These are phyloP conservation scores for Coffea canephora DNA, from an alignment of 257 asterid species.

Conservation along the genomic window DNA sequence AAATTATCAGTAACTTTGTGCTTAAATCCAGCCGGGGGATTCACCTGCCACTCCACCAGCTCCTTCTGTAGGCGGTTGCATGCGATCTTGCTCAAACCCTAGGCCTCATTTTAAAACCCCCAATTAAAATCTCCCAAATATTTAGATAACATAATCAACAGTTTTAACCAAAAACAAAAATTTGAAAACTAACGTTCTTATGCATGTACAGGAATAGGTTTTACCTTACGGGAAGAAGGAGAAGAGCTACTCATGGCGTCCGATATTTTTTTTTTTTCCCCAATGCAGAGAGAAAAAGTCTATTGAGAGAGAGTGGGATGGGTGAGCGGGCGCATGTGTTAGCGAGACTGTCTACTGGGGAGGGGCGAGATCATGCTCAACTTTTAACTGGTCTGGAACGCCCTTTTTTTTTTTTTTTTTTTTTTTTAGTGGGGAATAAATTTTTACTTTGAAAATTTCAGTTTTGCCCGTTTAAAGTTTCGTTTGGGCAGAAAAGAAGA, in stretches of 20 bases:
- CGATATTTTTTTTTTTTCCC: neutral
- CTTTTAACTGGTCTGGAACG: neutral
- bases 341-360: neutral
- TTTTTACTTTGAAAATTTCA: no score
- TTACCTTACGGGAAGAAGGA: conserved; percentile 41
- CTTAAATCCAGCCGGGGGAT: conserved; percentile 89
- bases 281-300: conserved; percentile 3
- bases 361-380: neutral
- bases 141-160: neutral
- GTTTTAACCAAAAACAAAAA: neutral
- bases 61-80: conserved; percentile 95
- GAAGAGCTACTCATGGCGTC: conserved; percentile 39
- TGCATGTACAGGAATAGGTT: neutral
- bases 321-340: neutral
- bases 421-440: neutral
- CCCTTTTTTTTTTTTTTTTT: neutral
- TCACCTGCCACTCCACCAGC: conserved; percentile 93
- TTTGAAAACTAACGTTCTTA: neutral
- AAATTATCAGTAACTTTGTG: conserved; percentile 90
- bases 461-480: no score
- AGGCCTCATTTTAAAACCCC: neutral
- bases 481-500: no score
- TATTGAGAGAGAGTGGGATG: conserved; percentile 7
- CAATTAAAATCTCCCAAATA: neutral
- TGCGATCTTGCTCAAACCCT: conserved; percentile 98